Evolutionary conservation across 2,329 filamentous ascomycete species (phyloP), one percentile per base, ranked within the genome.

Genomic region (Diaporthe eres): DNA sequence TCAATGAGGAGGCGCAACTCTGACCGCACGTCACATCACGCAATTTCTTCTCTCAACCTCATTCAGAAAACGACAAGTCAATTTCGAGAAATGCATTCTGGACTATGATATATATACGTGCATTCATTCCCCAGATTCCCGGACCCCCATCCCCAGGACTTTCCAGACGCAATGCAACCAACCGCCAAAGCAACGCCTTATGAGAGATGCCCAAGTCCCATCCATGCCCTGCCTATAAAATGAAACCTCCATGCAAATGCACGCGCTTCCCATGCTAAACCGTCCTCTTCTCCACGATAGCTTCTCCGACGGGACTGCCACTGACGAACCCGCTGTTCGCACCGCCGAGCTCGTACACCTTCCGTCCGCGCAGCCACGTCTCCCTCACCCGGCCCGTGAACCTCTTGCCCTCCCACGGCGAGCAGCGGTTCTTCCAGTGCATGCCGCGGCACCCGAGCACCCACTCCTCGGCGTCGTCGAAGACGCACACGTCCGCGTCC

Each of bases 361-460:
- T 92, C 78, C 86, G 87, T 0, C 96, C 96, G 9, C 95, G 89
- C 77, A 98, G 82, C 94, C 95, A 98, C 10, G 96, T 98, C 88
- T 97, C 94, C 75, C 86, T 88, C 15, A 98, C 95, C 76, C 95
- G 90, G 1, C 96, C 96, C 63, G 88, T 90, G 80, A 98, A 92
- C 44, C 87, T 89, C 84, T 93, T 94, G 28, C 94, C 94, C 83
- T 98, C 94, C 88, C 97, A 98, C 0, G 96, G 95, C 74, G 93
- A 95, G 87, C 95, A 96, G 81, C 95, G 95, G 85, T 98, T 98
- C 84, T 95, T 93, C 90, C 98, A 99, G 79, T 97, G 90, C 95
- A 99, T 98, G 68, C 95, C 95, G 77, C 90, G 92, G 25, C 90
- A 88, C 75, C 90, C 86, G 71, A 98, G 92, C 34, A 92, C 89